Evolutionary conservation across 2,329 filamentous ascomycete genomes (phyloP).

Genomic region (Xylaria sp.): DNA sequence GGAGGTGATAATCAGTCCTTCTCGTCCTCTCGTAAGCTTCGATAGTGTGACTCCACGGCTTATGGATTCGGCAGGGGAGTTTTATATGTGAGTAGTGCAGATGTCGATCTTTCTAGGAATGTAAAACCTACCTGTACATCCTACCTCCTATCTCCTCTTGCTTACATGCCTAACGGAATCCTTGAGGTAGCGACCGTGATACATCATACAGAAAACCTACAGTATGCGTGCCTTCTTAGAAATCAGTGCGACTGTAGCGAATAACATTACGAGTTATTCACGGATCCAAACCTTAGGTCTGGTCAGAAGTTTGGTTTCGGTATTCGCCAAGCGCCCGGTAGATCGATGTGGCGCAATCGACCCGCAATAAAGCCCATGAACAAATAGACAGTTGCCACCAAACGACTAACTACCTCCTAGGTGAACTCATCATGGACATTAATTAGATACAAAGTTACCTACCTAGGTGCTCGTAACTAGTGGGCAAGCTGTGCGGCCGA

Average conservation of each 20-base stretch:
- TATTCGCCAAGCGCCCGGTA: neutral
- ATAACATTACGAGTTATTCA: neutral
- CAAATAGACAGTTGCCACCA: neutral
- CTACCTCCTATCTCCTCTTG: no score
- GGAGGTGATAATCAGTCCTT: neutral
- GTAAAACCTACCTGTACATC: neutral
- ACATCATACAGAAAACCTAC: no score
- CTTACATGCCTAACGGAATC: neutral
- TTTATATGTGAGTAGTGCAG: neutral
- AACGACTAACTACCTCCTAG: no score
- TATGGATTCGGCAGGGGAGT: conserved; percentile 3
- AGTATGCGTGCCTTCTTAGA: no score
- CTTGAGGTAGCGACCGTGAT: no score
- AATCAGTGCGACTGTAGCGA: neutral
- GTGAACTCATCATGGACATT: no score
- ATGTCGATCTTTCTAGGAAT: conserved; percentile 14
- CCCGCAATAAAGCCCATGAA: neutral
- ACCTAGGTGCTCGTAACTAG: no score
- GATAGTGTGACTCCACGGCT: conserved; percentile 6
- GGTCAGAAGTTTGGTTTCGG: neutral
- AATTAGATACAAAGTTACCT: no score
- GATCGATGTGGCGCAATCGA: neutral
- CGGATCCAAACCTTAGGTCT: neutral
- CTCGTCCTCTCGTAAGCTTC: conserved; percentile 18
- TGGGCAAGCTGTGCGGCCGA: conserved; percentile 5